phyloP scores from a whole-genome alignment of 345 rosid species.

The Hibiscus syriacus region DNA sequence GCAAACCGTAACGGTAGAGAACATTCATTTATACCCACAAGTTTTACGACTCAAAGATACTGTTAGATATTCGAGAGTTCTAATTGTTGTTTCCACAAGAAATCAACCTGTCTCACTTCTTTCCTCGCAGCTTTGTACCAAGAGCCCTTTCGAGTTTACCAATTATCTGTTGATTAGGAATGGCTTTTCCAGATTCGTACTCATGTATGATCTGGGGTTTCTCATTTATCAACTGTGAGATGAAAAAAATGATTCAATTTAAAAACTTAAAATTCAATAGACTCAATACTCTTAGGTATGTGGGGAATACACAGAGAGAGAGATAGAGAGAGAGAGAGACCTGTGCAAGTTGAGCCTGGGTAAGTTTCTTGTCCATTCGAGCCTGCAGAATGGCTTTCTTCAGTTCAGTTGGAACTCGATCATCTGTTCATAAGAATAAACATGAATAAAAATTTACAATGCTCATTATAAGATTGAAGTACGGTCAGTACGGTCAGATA shows the following conservation, averaged over 20 bases:
- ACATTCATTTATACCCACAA: not conserved
- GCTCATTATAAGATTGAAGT: not conserved
- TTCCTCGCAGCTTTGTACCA: not conserved
- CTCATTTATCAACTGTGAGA: not conserved
- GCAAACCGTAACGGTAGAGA: not conserved
- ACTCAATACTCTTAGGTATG: not conserved
- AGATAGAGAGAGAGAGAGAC: not conserved
- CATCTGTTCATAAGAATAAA: not conserved
- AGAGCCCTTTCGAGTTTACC: not conserved
- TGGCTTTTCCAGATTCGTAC: not conserved
- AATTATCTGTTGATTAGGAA: not conserved
- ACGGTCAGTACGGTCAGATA: not conserved
- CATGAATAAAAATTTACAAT: too few relatives aligned
- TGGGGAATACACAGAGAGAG: not conserved
- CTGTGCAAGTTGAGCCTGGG: not conserved
- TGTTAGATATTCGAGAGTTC: not conserved
- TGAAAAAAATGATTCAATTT: not conserved
- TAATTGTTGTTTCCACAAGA: not conserved
- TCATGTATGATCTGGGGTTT: not conserved
- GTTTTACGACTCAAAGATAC: not conserved
- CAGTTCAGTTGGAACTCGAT: not conserved
- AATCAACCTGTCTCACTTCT: not conserved
- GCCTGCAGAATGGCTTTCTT: not conserved
- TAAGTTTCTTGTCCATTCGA: not conserved
- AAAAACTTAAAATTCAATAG: too few relatives aligned